These are phyloP conservation scores for Selaginella moellendorffii DNA, from an alignment of 75 land plant species.

Conservation along the genomic window DNA sequence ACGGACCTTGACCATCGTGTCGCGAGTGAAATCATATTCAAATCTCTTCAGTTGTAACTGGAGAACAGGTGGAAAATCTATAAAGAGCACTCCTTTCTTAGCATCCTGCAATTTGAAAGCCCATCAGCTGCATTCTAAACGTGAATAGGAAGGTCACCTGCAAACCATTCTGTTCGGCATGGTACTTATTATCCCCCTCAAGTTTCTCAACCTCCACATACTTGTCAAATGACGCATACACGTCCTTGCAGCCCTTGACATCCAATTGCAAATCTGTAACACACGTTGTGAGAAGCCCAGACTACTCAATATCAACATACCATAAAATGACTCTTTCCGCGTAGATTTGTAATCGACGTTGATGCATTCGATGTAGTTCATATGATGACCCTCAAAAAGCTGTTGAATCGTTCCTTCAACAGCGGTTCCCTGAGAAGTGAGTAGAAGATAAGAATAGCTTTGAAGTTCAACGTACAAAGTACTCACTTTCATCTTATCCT, in stretches of 20 bases:
- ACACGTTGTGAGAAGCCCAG: background rate
- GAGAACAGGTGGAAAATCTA: slow-evolving; percentile 93
- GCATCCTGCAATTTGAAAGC: slow-evolving; percentile 95
- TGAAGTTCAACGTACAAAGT: too few relatives aligned
- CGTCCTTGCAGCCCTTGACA: slow-evolving; percentile 90
- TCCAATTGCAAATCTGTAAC: slow-evolving; percentile 77
- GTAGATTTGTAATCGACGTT: slow-evolving; percentile 95
- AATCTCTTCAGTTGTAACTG: slow-evolving; percentile 93
- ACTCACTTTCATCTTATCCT: slow-evolving; percentile 99
- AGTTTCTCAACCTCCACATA: slow-evolving; percentile 88
- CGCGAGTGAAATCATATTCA: slow-evolving; percentile 93
- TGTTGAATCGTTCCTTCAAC: slow-evolving; percentile 93
- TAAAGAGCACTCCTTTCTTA: slow-evolving; percentile 91
- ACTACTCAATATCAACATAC: slow-evolving; percentile 25
- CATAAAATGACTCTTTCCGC: slow-evolving; percentile 90
- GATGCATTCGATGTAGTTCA: slow-evolving; percentile 94
- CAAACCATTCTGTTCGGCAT: slow-evolving; percentile 74
- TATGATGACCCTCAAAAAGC: slow-evolving; percentile 92
- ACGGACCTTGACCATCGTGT: slow-evolving; percentile 74
- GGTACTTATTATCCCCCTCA: slow-evolving; percentile 94
- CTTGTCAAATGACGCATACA: slow-evolving; percentile 94
- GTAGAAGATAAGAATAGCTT: too few relatives aligned
- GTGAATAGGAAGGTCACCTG: slow-evolving; percentile 37
- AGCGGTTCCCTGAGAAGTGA: slow-evolving; percentile 77
- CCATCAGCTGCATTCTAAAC: background rate